Conservation (phyloP, 306 rosid species). For the Vigna trinervia region DNA sequence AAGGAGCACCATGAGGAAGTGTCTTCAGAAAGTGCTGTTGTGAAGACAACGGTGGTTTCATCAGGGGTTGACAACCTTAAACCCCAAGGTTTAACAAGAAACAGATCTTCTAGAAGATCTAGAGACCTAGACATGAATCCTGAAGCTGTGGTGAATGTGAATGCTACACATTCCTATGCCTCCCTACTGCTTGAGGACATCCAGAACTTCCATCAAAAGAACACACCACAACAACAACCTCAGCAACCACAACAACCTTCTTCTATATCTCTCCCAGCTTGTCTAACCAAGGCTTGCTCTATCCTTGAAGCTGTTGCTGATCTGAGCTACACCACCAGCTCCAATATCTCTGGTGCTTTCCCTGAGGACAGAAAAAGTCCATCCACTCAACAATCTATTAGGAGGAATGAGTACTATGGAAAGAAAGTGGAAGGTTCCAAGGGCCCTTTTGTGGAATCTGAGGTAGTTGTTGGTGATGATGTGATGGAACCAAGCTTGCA, state of each 20-base stretch:
- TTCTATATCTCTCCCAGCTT: conserved; percentile 76
- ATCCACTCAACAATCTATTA: conserved; percentile 52
- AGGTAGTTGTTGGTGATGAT: conserved; percentile 72
- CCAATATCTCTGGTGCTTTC: conserved; percentile 57
- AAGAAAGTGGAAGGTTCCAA: conserved; percentile 44
- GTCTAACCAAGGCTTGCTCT: conserved; percentile 93
- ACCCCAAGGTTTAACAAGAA: conserved; percentile 74
- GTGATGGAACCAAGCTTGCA: conserved; percentile 91
- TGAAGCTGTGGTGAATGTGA: conserved; percentile 60
- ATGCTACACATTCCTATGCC: conserved; percentile 66
- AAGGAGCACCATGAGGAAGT: conserved; percentile 57
- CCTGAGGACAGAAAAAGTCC: conserved; percentile 55
- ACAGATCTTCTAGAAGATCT: conserved; percentile 83
- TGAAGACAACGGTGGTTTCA: conserved; percentile 35
- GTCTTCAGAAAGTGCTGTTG: neutral
- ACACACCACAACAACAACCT: conserved; percentile 12
- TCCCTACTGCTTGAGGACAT: conserved; percentile 82
- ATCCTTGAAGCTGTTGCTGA: conserved; percentile 96
- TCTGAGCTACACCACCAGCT: conserved; percentile 76
- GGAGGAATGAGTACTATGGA: conserved; percentile 50
- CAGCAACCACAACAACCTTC: conserved; percentile 25
- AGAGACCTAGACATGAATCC: conserved; percentile 80
- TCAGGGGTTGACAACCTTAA: conserved; percentile 55
- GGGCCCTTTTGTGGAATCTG: conserved; percentile 86
- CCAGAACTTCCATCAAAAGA: conserved; percentile 89